phyloP scores from a whole-genome alignment of 768 basidiomycete genomes.

The Mycena leptocephala region DNA sequence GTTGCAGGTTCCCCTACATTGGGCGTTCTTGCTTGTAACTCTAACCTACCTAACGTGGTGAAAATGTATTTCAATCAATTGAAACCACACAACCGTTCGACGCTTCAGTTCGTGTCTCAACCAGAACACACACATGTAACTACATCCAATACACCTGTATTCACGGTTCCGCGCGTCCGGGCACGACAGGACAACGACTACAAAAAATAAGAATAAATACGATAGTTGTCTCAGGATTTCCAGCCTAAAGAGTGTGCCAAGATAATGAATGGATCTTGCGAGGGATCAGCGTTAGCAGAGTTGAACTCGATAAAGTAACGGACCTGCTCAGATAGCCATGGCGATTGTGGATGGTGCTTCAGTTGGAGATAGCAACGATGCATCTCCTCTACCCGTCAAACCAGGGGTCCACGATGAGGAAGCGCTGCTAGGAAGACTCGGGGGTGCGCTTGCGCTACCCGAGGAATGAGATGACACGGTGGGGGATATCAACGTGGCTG shows the following conservation, averaged over 20 bases:
- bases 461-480: conserved; percentile 4
- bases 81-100: neutral
- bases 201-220: neutral
- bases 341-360: neutral
- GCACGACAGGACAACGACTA: neutral
- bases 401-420: conserved; percentile 10
- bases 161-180: too few relatives aligned
- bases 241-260: neutral
- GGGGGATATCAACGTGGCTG: neutral
- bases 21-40: neutral
- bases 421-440: neutral
- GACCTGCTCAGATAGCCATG: conserved; percentile 1
- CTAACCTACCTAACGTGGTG: neutral
- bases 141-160: too few relatives aligned
- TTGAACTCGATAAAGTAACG: neutral
- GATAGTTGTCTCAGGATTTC: too few relatives aligned
- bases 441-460: neutral
- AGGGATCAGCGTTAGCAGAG: neutral
- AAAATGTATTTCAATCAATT: neutral
- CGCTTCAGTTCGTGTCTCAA: neutral
- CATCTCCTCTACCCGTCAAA: neutral
- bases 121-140: neutral
- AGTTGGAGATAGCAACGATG: neutral
- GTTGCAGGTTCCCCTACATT: neutral
- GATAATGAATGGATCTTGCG: neutral